Evolutionary conservation across 441 rosid species (phyloP), one percentile per base, ranked within the genome.

Genomic region (Pelargonium fulgidum): DNA sequence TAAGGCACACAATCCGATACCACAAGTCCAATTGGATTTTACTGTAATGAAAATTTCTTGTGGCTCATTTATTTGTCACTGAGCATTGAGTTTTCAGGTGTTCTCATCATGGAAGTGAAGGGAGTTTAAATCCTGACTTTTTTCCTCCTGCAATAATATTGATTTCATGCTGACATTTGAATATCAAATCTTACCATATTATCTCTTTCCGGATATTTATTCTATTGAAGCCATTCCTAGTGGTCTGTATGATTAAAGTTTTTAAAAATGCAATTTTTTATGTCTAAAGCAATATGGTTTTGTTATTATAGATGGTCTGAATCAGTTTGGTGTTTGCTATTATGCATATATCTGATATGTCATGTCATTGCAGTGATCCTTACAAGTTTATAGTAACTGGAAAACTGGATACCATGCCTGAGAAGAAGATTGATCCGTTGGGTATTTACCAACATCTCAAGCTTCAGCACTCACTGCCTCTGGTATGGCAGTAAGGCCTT

Each of bases 301-400:
- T 36, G 41, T 36, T 36, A 36, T 36, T 36, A 36, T 36, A 36
- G 8, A 36, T 36, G 8, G 41, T 36, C 8, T 36, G 41, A 36
- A 7, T 36, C 41, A 36, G 8, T 36, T 36, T 36, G 41, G 41
- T 36, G 41, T 36, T 36, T 56, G 26, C 19, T 16, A 56, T 17
- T 8, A 19, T 56, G 20, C 62, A 16, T 56, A 56, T 17, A 36
- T 36, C 41, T 36, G 41, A 36, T 36, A 36, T 36, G 41, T 36
- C 41, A 56, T 56, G 24, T 56, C 62, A 56, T 56, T 56, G 62
- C 62, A 56, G 62, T 56, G 62, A 56, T 56, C 62, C 62, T 17
- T 56, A 56, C 8, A 56, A 16, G 24, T 56, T 56, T 16, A 56
- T 56, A 56, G 11, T 56, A 56, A 56, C 22, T 16, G 62, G 20